Percentiles rank a stretch among this genome's conserved stretches.
Evolutionary conservation across 441 rosid genomes (phyloP).

Genomic region (Viola pubescens): DNA sequence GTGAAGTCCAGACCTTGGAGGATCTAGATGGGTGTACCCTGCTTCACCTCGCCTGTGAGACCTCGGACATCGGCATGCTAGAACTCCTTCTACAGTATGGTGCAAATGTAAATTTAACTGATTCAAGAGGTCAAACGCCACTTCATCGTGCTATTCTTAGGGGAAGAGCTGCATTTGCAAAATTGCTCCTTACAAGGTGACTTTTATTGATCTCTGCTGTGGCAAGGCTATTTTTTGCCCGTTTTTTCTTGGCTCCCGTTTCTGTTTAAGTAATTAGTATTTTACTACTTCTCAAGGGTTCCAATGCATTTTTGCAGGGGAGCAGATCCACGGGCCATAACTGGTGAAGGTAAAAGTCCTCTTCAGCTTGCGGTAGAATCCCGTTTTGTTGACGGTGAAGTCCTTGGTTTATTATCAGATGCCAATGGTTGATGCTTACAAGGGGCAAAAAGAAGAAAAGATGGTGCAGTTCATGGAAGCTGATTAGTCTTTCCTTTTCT

Average conservation of each 20-base stretch:
- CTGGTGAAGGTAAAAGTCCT: slow-evolving; percentile 63
- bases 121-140: slow-evolving; percentile 76
- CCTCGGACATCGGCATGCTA: slow-evolving; percentile 93
- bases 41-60: slow-evolving; percentile 97
- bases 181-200: slow-evolving; percentile 83
- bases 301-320: slow-evolving; percentile 51
- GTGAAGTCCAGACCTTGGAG: slow-evolving; percentile 44
- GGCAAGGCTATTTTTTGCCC: neutral
- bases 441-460: neutral
- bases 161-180: slow-evolving; percentile 65
- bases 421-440: slow-evolving; percentile 35
- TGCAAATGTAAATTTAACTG: slow-evolving; percentile 69
- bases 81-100: slow-evolving; percentile 97
- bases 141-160: slow-evolving; percentile 60
- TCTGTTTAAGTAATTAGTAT: neutral
- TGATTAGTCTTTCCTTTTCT: slow-evolving; percentile 19
- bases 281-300: neutral
- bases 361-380: slow-evolving; percentile 57
- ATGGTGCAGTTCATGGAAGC: slow-evolving; percentile 1
- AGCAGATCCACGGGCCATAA: slow-evolving; percentile 62
- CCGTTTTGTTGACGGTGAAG: slow-evolving; percentile 52
- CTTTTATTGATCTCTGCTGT: slow-evolving; percentile 9
- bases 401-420: slow-evolving; percentile 60
- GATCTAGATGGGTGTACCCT: slow-evolving; percentile 68
- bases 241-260: neutral